Conservation (phyloP, 345 rosid species). For the Eutrema japonicum region DNA sequence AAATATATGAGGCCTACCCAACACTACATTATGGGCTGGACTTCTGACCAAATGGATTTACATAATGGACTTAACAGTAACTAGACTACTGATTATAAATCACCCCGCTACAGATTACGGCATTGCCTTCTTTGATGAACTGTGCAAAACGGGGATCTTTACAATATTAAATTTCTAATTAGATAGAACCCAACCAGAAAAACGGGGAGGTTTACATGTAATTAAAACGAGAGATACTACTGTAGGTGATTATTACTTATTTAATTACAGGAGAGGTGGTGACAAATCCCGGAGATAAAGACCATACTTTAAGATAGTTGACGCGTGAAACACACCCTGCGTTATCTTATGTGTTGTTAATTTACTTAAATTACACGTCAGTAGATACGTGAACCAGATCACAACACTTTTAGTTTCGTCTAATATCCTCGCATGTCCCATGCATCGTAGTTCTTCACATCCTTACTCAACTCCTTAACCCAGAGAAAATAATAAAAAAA, state of each 20-base stretch:
- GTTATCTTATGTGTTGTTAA: slow-evolving; percentile 19
- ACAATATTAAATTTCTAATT: neutral
- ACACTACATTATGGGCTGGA: slow-evolving; percentile 5
- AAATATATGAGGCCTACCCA: slow-evolving; percentile 8
- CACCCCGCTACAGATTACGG: neutral
- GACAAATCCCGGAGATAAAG: slow-evolving; percentile 37
- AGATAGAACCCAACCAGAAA: slow-evolving; percentile 17
- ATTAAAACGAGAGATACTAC: slow-evolving; percentile 16
- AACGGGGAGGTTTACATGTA: slow-evolving; percentile 4
- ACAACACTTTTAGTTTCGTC: slow-evolving; percentile 37
- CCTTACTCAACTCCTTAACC: slow-evolving; percentile 36
- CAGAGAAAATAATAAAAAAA: too few species aligned
- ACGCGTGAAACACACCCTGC: slow-evolving; percentile 44
- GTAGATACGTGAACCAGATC: slow-evolving; percentile 40
- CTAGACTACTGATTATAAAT: neutral
- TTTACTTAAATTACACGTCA: slow-evolving; percentile 41
- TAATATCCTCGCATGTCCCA: slow-evolving; percentile 36
- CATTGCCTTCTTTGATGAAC: slow-evolving; percentile 1
- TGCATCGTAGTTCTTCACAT: slow-evolving; percentile 34
- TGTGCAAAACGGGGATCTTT: neutral
- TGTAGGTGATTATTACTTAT: slow-evolving; percentile 8
- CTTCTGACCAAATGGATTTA: neutral
- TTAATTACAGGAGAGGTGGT: slow-evolving; percentile 19
- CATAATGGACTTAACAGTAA: slow-evolving; percentile 18
- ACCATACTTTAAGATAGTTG: slow-evolving; percentile 37